phyloP scores from a whole-genome alignment of 139 green algal genomes.

The Chlamydomonas applanata region DNA sequence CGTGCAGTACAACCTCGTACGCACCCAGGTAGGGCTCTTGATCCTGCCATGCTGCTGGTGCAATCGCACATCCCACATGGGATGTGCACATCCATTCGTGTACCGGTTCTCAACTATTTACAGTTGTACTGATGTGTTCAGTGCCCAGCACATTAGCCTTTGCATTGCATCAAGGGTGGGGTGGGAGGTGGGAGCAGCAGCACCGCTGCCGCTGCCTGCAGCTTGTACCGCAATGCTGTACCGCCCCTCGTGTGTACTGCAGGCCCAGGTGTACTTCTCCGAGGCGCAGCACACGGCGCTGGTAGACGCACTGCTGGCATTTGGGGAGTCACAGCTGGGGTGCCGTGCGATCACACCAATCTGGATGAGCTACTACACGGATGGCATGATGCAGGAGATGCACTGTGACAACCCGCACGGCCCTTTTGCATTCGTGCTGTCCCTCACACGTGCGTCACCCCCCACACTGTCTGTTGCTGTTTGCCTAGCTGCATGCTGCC shows the following conservation, averaged over 20 bases:
- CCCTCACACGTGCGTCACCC: conserved; percentile 49
- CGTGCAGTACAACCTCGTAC: conserved; percentile 74
- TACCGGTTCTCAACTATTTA: no score
- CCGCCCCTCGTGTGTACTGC: not conserved
- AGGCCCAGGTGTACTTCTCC: conserved; percentile 56
- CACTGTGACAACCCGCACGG: conserved; percentile 76
- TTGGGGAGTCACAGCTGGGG: conserved; percentile 64
- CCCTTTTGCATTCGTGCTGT: conserved; percentile 83
- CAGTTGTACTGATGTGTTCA: no score
- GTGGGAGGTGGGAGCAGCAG: no score
- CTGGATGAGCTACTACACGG: conserved; percentile 81
- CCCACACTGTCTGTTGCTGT: not conserved
- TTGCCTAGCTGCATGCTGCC: no score
- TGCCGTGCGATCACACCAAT: conserved; percentile 78
- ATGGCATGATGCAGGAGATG: conserved; percentile 62
- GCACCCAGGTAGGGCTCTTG: conserved; percentile 67
- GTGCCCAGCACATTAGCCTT: no score
- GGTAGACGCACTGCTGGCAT: conserved; percentile 66
- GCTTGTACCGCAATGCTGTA: no score
- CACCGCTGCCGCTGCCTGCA: no score
- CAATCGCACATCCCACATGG: no score
- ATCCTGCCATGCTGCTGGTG: no score
- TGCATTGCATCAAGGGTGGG: no score
- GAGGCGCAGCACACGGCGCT: conserved; percentile 47
- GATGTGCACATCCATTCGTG: not conserved